Conservation (phyloP, 208 protist genomes). For the Zelonia costaricensis region DNA sequence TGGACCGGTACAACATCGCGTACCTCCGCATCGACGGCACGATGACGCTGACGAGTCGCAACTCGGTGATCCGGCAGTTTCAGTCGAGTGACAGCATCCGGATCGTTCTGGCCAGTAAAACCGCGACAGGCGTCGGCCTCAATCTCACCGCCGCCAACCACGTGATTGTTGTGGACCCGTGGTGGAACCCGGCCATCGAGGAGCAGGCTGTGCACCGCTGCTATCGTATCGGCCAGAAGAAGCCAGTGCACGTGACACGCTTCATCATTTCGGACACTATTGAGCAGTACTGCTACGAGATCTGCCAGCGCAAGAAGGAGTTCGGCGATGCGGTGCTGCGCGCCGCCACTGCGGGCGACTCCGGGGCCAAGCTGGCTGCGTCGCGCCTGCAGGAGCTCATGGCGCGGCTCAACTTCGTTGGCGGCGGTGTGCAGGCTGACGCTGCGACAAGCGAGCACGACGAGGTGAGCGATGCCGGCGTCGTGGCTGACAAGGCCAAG, state of each 20-base stretch:
- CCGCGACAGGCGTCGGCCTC: constrained; percentile 96
- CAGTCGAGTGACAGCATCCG: constrained; percentile 52
- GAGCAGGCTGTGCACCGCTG: constrained; percentile 95
- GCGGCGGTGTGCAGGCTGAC: constrained; percentile 16
- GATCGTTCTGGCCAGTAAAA: constrained; percentile 94
- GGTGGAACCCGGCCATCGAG: constrained; percentile 97
- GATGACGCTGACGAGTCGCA: constrained; percentile 79
- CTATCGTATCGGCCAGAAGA: constrained; percentile 95
- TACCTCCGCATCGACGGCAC: constrained; percentile 92
- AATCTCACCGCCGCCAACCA: constrained; percentile 97
- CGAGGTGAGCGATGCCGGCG: neutral
- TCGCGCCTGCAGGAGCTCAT: constrained; percentile 85
- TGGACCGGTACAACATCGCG: constrained; percentile 66
- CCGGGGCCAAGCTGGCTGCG: constrained; percentile 58
- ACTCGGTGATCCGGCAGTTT: constrained; percentile 80
- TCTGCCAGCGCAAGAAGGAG: constrained; percentile 93
- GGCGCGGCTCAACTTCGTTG: constrained; percentile 72
- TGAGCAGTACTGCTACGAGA: constrained; percentile 94
- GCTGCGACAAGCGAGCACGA: neutral
- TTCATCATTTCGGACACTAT: constrained; percentile 94
- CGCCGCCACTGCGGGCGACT: constrained; percentile 72
- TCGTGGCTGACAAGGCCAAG: too few species aligned
- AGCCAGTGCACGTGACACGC: constrained; percentile 88
- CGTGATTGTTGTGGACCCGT: constrained; percentile 95
- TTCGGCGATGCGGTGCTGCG: constrained; percentile 89